Evolutionary conservation across 306 rosid genomes (phyloP).

Genomic region (Pueraria montana): DNA sequence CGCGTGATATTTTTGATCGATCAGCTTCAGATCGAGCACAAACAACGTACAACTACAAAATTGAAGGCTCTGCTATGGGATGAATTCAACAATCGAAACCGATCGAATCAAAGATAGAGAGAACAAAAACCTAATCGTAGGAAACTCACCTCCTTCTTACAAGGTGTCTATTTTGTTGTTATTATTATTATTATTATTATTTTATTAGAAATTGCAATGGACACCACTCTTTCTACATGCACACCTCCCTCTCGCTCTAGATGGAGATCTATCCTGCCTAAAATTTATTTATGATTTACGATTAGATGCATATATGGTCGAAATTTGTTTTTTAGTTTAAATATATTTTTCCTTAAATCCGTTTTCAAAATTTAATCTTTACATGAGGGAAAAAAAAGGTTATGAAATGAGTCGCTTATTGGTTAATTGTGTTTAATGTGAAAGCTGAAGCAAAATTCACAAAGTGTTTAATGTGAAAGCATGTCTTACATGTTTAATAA

Average conservation of each 20-base stretch:
- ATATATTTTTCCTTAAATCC: no score
- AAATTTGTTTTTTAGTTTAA: no score
- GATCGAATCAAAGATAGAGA: neutral
- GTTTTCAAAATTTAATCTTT: neutral
- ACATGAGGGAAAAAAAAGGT: no score
- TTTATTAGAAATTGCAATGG: neutral
- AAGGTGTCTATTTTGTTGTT: neutral
- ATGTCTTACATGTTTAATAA: no score
- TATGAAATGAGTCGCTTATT: no score
- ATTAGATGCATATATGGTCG: no score
- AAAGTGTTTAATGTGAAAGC: no score
- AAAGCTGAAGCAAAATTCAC: no score
- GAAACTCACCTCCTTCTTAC: constrained; percentile 14
- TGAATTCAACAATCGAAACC: constrained; percentile 31
- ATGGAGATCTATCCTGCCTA: neutral
- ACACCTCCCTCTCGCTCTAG: neutral
- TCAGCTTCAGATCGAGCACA: constrained; percentile 31
- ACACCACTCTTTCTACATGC: neutral
- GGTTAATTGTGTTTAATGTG: no score
- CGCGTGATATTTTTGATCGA: constrained; percentile 3
- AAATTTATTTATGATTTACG: no score
- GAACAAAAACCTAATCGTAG: constrained; percentile 17
- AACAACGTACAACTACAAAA: constrained; percentile 17
- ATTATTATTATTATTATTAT: neutral
- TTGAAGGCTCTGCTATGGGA: neutral